Evolutionary conservation across 1,139 yeast genomes (phyloP).

Genomic region (Hansenula lynferdii): DNA sequence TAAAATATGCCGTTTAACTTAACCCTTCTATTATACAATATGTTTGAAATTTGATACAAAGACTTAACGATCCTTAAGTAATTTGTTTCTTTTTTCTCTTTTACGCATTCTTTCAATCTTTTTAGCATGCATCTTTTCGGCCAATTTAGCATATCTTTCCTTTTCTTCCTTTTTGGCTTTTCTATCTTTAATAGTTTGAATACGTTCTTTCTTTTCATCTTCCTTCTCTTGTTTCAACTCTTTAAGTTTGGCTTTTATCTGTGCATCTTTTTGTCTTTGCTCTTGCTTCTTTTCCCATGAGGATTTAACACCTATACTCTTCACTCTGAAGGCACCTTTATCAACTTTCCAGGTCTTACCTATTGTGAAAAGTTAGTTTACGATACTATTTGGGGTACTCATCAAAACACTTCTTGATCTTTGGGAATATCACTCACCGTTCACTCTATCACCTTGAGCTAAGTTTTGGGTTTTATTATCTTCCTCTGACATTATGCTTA

Average conservation of each 20-base stretch:
- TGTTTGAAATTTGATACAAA: background rate
- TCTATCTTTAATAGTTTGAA: slow-evolving; percentile 56
- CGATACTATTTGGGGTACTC: too few species aligned
- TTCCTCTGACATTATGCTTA: background rate
- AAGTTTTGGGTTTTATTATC: background rate
- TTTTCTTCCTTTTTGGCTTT: slow-evolving; percentile 67
- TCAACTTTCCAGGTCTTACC: slow-evolving; percentile 56
- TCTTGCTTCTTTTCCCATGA: slow-evolving; percentile 34
- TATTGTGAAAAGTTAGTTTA: background rate
- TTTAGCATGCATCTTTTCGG: slow-evolving; percentile 73
- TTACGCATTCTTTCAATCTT: slow-evolving; percentile 74
- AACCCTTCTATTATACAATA: slow-evolving; percentile 1
- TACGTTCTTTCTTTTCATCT: slow-evolving; percentile 41
- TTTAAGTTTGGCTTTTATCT: slow-evolving; percentile 38
- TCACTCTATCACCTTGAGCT: slow-evolving; percentile 20
- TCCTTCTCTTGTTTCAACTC: slow-evolving; percentile 62
- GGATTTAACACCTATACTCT: slow-evolving; percentile 29
- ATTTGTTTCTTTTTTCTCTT: slow-evolving; percentile 77
- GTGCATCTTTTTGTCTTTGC: slow-evolving; percentile 33
- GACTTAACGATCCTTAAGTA: slow-evolving; percentile 58
- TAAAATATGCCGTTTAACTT: background rate
- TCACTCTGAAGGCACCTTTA: slow-evolving; percentile 40
- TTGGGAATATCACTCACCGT: too few species aligned
- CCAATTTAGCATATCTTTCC: slow-evolving; percentile 67
- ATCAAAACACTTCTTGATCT: too few species aligned